Percentiles rank a stretch among this genome's conserved stretches.
phyloP scores from a whole-genome alignment of 208 protist species.

The Giardia muris region DNA sequence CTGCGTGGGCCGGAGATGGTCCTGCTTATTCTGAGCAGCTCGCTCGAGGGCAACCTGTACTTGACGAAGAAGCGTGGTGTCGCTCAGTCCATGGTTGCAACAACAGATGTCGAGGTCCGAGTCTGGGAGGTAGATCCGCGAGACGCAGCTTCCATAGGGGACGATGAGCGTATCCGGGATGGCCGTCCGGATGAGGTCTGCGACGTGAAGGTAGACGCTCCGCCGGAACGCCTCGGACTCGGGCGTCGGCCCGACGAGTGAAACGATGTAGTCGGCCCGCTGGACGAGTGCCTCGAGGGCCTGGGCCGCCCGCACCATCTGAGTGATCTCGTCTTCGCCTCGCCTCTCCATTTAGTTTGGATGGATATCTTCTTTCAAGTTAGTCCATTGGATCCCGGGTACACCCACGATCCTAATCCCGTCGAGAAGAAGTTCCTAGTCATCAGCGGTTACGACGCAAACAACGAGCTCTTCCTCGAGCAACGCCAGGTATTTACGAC shows the following conservation, averaged over 20 bases:
- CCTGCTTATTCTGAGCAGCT: background rate
- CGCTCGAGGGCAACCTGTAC: background rate
- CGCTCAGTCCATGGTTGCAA: background rate
- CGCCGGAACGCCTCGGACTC: background rate
- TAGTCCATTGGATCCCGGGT: background rate
- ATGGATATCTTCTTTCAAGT: background rate
- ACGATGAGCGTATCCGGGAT: background rate
- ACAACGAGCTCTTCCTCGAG: background rate
- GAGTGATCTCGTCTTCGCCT: background rate
- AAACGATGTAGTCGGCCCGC: background rate
- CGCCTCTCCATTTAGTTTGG: background rate
- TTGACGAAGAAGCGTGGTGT: background rate
- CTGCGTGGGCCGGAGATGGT: background rate
- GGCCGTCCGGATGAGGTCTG: background rate
- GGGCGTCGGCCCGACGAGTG: background rate
- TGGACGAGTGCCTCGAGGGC: background rate
- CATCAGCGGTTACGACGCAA: background rate
- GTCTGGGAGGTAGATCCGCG: background rate
- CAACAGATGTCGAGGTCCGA: background rate
- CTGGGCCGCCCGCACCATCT: background rate
- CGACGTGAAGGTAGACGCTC: background rate
- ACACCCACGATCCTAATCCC: background rate
- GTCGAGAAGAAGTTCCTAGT: background rate
- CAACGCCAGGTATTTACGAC: background rate
- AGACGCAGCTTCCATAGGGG: background rate